These are phyloP conservation scores for Fragaria nilgerrensis DNA, from an alignment of 306 rosid genomes.

Conservation along the genomic window DNA sequence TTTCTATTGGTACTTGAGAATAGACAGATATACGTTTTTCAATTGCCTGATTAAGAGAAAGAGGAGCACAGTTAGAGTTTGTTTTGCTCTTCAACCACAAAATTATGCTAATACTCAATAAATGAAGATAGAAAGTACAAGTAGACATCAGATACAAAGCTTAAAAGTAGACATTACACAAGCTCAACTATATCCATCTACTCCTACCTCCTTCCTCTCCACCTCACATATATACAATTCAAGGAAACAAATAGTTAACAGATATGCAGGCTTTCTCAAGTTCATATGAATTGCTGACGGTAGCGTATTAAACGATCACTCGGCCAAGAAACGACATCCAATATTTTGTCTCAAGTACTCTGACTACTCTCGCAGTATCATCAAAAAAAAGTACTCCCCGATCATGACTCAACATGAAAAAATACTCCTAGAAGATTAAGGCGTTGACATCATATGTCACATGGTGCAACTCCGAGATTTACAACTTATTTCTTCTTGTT, in stretches of 20 bases:
- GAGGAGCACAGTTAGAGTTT: background rate
- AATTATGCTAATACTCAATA: background rate
- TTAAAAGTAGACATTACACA: background rate
- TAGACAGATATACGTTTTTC: conserved; percentile 92
- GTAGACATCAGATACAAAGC: background rate
- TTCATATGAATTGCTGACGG: background rate
- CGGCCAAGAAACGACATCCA: background rate
- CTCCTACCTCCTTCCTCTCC: conserved; percentile 4
- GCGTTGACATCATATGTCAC: background rate
- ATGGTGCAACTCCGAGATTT: background rate
- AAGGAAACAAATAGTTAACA: background rate
- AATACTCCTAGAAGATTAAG: background rate
- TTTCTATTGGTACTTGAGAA: conserved; percentile 87
- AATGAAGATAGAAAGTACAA: background rate
- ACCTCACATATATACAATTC: background rate
- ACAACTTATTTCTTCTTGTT: background rate
- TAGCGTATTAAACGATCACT: too few relatives aligned
- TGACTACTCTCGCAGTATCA: background rate
- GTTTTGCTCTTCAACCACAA: background rate
- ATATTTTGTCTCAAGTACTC: background rate
- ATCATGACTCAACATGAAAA: background rate
- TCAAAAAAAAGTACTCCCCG: background rate
- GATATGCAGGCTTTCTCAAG: background rate
- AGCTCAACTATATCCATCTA: background rate
- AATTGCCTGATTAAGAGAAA: conserved; percentile 57